Evolutionary conservation across 345 rosid genomes (phyloP), one percentile per base, ranked within the genome.

Genomic region (Hibiscus syriacus): DNA sequence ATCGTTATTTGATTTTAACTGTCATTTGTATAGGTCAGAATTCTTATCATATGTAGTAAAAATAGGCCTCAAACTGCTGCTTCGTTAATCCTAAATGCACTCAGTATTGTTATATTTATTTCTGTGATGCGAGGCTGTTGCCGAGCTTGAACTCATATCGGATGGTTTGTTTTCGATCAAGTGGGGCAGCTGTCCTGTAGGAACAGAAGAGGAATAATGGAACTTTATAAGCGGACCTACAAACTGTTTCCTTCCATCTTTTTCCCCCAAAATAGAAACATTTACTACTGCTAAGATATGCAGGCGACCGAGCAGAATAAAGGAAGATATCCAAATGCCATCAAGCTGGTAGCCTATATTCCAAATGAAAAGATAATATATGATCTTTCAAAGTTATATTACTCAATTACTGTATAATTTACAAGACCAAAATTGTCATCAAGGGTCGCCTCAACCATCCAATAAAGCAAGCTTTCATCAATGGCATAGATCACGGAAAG

Each of bases 11-110:
- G 52, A 70, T 73, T 74, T n/a, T 70, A 74, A 57, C 62, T 56
- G 61, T 34, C 54, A 73, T 67, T 70, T 80, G 84, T 73, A 76
- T 68, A 69, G 84, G 75, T 8, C 67, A 20, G 23, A 19, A 49
- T 49, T 19, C 27, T 72, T 66, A 76, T 74, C 64, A 22, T 45
- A 32, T 69, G 77, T 39, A 57, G 55, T 41, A 48, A 30, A 48
- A 57, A 39, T 68, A 67, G 67, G 41, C 2, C 70, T 71, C 20
- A 41, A 50, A 58, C 75, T 26, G 48, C 54, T 56, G 43, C 41
- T 54, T 66, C 72, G 41, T 50, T 53, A 22, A 62, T 32, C 23
- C 63, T 13, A 14, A 6, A 52, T 7, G 43, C 29, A 36, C 16
- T 73, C 27, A 7, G 26, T 1, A 34, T 17, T n/a, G 43, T 7